Evolutionary conservation across 176 grass and related monocot species (phyloP), one percentile per base, ranked within the genome.

Genomic region (Themeda triandra): DNA sequence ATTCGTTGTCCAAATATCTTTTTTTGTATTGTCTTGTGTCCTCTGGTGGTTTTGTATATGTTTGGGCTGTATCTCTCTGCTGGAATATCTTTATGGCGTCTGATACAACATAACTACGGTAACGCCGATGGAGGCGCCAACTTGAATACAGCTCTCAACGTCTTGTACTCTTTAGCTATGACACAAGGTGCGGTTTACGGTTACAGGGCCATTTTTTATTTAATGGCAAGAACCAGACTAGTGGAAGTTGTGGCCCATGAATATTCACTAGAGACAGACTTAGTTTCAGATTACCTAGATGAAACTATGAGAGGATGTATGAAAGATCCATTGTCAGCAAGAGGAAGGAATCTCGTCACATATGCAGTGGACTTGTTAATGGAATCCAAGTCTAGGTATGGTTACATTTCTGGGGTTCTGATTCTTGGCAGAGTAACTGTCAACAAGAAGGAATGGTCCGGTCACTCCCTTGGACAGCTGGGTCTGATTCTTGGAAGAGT

Each of bases 161-260:
- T 78, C 4, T 6, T 78, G 2, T 85, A 85, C 13, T 17, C 8
- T 0, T 8, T 85, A 18, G 66, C 46, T 0, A 0, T 78, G 7
- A 19, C 53, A 8, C 74, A 78, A 30, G 72, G 82, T 1, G 17
- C 30, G 15, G 9, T 84, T 6, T 67, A 54, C 18, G 19, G 44
- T 42, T 83, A 65, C 58, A 59, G 29, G 18, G 0, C 10, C 17
- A 0, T 58, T 0, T 35, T 58, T 24, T 10, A 8, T 24, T 3
- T 0, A 2, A 4, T 0, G 0, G 18, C 29, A 27, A 33, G 9
- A 36, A 12, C 8, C 0, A 4, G 48, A 7, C 27, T 58, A 1
- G 45, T 4, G 14, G 18, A 76, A n/a, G 1, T 0, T 0, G 58
- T 62, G 23, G 58, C 10, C 3, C 0, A 4, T 13, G 0, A 4